These are phyloP conservation scores for Purshia tridentata DNA, from an alignment of 306 rosid genomes.

Conservation along the genomic window DNA sequence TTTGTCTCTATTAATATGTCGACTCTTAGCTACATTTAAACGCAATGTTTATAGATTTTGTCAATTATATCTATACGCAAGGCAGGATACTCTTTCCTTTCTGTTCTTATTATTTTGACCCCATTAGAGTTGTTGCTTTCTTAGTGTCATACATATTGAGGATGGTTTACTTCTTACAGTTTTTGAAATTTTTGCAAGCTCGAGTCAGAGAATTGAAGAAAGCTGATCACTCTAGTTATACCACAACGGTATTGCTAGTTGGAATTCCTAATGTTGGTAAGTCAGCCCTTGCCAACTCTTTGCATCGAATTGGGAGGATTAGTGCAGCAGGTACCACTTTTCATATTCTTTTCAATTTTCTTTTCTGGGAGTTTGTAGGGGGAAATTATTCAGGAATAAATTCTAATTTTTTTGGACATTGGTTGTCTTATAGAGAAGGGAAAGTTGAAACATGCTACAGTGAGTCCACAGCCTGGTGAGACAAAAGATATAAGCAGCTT, in stretches of 20 bases:
- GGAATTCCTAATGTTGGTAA: constrained; percentile 94
- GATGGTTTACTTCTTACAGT: constrained; percentile 40
- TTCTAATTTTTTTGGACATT: background rate
- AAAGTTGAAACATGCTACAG: constrained; percentile 67
- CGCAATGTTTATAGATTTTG: background rate
- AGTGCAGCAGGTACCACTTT: constrained; percentile 71
- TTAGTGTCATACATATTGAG: constrained; percentile 3
- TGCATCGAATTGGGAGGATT: constrained; percentile 86
- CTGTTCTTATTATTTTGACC: background rate
- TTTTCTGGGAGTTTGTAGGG: background rate
- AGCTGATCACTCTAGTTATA: constrained; percentile 40
- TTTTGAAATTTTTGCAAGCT: constrained; percentile 69
- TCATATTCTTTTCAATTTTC: background rate
- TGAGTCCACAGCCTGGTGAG: constrained; percentile 80
- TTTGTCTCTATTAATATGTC: background rate
- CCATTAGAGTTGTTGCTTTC: background rate
- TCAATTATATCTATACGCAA: background rate
- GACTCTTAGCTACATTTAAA: background rate
- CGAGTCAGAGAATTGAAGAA: constrained; percentile 56
- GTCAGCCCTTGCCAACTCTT: constrained; percentile 80
- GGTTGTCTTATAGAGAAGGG: constrained; percentile 70
- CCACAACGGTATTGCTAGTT: constrained; percentile 68
- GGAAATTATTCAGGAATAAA: background rate
- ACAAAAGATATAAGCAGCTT: constrained; percentile 80
- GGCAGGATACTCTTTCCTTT: background rate